Evolutionary conservation across 192 early-diverging fungal genomes (phyloP).

Genomic region (Backusella morwellensis): DNA sequence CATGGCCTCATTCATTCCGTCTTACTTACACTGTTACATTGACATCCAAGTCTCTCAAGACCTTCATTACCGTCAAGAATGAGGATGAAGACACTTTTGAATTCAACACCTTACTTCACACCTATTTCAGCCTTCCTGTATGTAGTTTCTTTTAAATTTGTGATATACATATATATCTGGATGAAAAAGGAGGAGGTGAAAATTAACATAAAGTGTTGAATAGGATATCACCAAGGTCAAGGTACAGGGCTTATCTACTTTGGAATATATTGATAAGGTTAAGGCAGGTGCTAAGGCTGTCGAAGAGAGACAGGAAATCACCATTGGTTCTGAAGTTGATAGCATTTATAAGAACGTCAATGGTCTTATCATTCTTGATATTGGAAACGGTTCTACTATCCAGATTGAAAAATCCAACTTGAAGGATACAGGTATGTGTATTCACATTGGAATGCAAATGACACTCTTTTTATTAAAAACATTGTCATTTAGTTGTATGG

Average conservation of each 20-base stretch:
- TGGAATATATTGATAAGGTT: constrained; percentile 74
- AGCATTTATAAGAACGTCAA: constrained; percentile 77
- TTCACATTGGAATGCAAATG: neutral
- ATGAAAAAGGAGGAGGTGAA: neutral
- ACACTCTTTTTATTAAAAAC: neutral
- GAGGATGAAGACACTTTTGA: constrained; percentile 63
- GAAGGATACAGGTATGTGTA: constrained; percentile 37
- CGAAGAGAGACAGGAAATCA: constrained; percentile 55
- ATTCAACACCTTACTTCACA: constrained; percentile 92
- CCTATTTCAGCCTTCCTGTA: constrained; percentile 77
- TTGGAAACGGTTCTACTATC: constrained; percentile 14
- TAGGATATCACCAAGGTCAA: constrained; percentile 61
- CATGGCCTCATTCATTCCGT: constrained; percentile 75
- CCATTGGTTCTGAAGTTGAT: constrained; percentile 74
- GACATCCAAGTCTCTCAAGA: constrained; percentile 65
- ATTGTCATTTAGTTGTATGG: constrained; percentile 72
- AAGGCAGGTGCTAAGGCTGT: constrained; percentile 28
- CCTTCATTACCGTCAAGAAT: constrained; percentile 76
- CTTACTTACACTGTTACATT: constrained; percentile 82
- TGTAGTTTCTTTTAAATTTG: neutral
- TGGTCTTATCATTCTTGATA: constrained; percentile 35
- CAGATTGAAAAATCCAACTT: constrained; percentile 32
- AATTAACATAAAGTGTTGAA: neutral
- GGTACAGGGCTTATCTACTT: constrained; percentile 66
- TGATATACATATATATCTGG: neutral